Evolutionary conservation across 768 basidiomycete genomes (phyloP), one percentile per base, ranked within the genome.

Genomic region (Podaxis rugospora): DNA sequence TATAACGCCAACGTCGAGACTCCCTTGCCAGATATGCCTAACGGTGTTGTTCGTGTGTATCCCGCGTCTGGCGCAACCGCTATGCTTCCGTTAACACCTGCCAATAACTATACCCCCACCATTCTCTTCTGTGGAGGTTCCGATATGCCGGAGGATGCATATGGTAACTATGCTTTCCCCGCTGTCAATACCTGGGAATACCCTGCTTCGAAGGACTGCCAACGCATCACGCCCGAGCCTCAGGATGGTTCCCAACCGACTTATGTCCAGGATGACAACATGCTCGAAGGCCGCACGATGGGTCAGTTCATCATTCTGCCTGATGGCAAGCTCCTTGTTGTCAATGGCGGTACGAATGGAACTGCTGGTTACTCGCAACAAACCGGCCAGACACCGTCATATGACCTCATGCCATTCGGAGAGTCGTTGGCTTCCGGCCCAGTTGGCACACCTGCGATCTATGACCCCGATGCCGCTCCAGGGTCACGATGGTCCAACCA

Each of bases 81-180:
- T 42, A 93, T 98, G 89, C 81, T 98, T 0, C 95, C 95, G 5
- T 80, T 98, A 16, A 95, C 92, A 1, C 89, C 91, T 4, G 88
- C 80, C 25, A 97, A 96, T 76, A 89, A 92, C 69, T 98, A 92
- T 71, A 84, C 80, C 0, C 92, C 89, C 0, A 92, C 93, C 0
- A 70, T 97, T 47, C 67, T 98, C 47, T 95, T 98, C 75, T 98
- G 95, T 65, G 95, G 95, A 53, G 96, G 96, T 27, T 83, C 85
- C 7, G 80, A 89, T 70, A 88, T 96, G 83, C 77, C 86, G 2
- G 87, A 85, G 14, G 76, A 79, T 6, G 77, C 77, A 49, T 96
- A 87, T 77, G 93, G 93, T 52, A 83, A 92, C 72, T 94, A 93
- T 68, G 78, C 85, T 2, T 83, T 74, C 70, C 90, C 92, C 5